Percentiles rank a stretch among this genome's conserved stretches.
These are phyloP conservation scores for Knoxia roxburghii DNA, from an alignment of 257 asterid species.

Conservation along the genomic window DNA sequence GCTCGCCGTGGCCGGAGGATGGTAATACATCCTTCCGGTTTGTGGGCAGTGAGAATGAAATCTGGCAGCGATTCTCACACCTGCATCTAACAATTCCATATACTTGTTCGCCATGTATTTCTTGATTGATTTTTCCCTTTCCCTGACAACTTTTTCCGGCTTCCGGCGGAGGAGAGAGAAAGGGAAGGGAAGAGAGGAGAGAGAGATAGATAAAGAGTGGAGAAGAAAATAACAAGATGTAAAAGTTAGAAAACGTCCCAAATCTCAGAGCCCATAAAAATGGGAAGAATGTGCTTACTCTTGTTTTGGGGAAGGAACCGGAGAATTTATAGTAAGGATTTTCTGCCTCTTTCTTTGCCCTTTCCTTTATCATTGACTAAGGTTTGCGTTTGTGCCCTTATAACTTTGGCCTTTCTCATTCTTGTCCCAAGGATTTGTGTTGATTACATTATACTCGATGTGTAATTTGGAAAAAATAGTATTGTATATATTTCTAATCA, in stretches of 20 bases:
- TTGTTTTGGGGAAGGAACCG: no score
- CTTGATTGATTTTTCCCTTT: neutral
- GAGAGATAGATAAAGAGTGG: neutral
- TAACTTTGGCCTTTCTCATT: no score
- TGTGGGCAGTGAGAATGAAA: conserved; percentile 48
- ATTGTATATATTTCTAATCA: no score
- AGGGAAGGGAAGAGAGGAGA: neutral
- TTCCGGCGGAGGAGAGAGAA: neutral
- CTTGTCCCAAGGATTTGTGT: no score
- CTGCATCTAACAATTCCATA: conserved; percentile 28
- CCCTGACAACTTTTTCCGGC: neutral
- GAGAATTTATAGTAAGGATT: no score
- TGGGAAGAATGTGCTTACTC: neutral
- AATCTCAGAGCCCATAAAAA: conserved; percentile 24
- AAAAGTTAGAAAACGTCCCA: conserved; percentile 27
- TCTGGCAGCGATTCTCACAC: conserved; percentile 36
- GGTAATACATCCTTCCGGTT: conserved; percentile 39
- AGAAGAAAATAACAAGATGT: no score
- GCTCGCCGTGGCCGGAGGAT: conserved; percentile 35
- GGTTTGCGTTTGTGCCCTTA: no score
- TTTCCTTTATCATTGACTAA: no score
- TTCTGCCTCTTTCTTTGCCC: no score
- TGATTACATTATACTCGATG: no score
- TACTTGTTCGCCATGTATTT: conserved; percentile 26
- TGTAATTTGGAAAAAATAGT: no score